Percentiles rank a stretch among this genome's conserved stretches.
Evolutionary conservation across 352 stramenopile species (phyloP).

Genomic region (Phytophthora megakarya): DNA sequence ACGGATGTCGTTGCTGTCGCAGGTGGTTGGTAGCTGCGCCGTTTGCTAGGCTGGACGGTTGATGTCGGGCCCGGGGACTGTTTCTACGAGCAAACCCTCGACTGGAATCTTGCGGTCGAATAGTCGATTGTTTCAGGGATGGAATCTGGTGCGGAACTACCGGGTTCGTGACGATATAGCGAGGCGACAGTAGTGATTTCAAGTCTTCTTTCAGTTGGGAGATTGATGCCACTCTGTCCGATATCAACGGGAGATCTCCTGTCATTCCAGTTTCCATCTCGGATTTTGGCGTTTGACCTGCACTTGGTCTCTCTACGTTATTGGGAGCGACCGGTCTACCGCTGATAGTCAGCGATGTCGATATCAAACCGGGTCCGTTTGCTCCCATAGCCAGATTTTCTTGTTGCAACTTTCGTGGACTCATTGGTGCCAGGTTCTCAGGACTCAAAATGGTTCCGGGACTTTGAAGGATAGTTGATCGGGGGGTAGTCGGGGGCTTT

Average conservation of each 20-base stretch:
- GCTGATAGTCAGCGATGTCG: slow-evolving; percentile 21
- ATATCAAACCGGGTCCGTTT: slow-evolving; percentile 1
- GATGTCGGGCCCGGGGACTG: slow-evolving; percentile 20
- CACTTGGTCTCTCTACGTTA: slow-evolving; percentile 6
- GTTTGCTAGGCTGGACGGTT: slow-evolving; percentile 11
- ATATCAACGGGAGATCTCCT: background rate
- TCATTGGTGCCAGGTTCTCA: slow-evolving; percentile 12
- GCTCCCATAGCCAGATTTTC: slow-evolving; percentile 8
- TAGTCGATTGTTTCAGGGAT: slow-evolving; percentile 25
- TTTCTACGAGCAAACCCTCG: slow-evolving; percentile 16
- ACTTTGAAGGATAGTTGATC: slow-evolving; percentile 13
- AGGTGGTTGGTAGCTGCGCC: slow-evolving; percentile 10
- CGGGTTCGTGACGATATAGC: slow-evolving; percentile 26
- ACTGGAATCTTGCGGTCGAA: slow-evolving; percentile 22
- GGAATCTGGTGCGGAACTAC: slow-evolving; percentile 10
- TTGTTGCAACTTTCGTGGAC: slow-evolving; percentile 4
- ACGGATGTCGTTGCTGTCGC: slow-evolving; percentile 20
- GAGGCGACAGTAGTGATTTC: slow-evolving; percentile 29
- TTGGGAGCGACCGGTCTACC: slow-evolving; percentile 10
- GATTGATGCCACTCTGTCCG: background rate
- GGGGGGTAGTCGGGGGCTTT: slow-evolving; percentile 21
- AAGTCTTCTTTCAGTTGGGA: slow-evolving; percentile 20
- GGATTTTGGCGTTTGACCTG: slow-evolving; percentile 12
- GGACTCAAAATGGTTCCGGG: slow-evolving; percentile 17
- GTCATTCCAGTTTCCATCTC: background rate